Evolutionary conservation across 2,329 filamentous ascomycete genomes (phyloP), one percentile per base, ranked within the genome.

Genomic region (Trichoderma sp.): DNA sequence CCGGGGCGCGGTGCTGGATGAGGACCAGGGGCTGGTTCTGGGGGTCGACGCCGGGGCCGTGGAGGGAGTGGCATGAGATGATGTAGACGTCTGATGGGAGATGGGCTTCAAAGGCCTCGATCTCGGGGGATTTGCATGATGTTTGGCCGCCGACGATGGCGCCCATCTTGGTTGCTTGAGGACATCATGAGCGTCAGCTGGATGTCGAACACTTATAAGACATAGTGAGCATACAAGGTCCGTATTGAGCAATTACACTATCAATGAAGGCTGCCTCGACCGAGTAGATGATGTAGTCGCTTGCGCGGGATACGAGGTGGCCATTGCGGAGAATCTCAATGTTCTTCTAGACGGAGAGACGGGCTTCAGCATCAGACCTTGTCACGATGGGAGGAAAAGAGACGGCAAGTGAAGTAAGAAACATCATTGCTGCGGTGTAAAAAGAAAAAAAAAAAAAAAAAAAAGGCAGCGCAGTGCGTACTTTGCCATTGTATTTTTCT

Each of bases 231-330:
- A 70, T 93, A 97, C 93, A 97, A 74, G 94, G 94, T 71, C 94
- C 95, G 79, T 93, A 99, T 75, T 90, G 84, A 70, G 90, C 90
- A 75, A 97, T 95, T 74, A 97, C 92, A 72, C 86, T 87, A 77
- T 93, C 91, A 79, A 99, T 97, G 72, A 90, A 87, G 74, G 93
- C 93, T 70, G 95, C 95, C 81, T 98, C 94, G 80, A 99, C 95
- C 80, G 92, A 97, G 86, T 99, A 99, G 78, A 99, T 93, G 82
- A 97, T 97, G 80, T 94, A 98, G 85, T 98, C 94, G 89, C 94
- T 97, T 80, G 90, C 89, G 81, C 95, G 90, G 74, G 95, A 97
- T 74, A 99, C 95, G 79, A 94, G 87, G 82, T 98, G 94, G 74
- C 96, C 96, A 87, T 97, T 97, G 79, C 88, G 90, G 78, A 94